Percentiles rank a stretch among this genome's conserved stretches.
phyloP scores from a whole-genome alignment of 2,329 filamentous ascomycete species.

The Stylonectria norvegica region DNA sequence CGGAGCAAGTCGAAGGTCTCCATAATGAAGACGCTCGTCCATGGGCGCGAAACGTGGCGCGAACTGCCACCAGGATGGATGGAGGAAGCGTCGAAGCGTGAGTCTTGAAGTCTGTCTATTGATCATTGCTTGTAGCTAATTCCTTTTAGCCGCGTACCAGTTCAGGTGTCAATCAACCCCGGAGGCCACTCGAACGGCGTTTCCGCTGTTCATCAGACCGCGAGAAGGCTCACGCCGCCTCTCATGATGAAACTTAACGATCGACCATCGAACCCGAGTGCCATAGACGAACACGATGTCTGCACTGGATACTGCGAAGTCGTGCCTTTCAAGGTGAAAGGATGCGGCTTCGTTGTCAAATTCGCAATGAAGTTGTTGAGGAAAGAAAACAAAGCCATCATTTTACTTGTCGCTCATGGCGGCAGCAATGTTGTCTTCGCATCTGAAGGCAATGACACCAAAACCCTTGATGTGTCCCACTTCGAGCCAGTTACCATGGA shows the following conservation, averaged over 20 bases:
- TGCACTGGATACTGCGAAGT: slow-evolving; percentile 16
- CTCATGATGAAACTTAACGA: no score
- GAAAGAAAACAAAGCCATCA: slow-evolving; percentile 11
- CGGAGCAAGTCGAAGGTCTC: slow-evolving; percentile 21
- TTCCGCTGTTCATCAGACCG: no score
- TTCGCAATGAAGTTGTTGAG: slow-evolving; percentile 17
- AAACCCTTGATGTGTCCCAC: slow-evolving; percentile 22
- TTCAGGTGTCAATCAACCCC: no score
- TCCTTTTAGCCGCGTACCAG: no score
- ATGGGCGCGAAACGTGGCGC: slow-evolving; percentile 16
- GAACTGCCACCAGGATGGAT: slow-evolving; percentile 1
- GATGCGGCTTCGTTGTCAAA: slow-evolving; percentile 6
- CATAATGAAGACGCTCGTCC: slow-evolving; percentile 16
- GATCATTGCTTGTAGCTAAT: no score
- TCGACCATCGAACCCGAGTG: background rate
- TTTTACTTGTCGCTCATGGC: slow-evolving; percentile 19
- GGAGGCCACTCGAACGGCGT: no score
- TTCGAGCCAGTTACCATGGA: slow-evolving; percentile 17
- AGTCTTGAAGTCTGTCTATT: background rate
- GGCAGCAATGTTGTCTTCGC: no score
- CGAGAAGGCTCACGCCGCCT: no score
- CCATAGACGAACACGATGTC: slow-evolving; percentile 12
- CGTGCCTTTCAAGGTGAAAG: slow-evolving; percentile 10
- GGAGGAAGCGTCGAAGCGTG: background rate
- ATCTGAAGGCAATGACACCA: slow-evolving; percentile 7